Percentiles rank a stretch among this genome's conserved stretches.
These are phyloP conservation scores for Rhodosorus marinus DNA, from an alignment of 23 red algal species.

Conservation along the genomic window DNA sequence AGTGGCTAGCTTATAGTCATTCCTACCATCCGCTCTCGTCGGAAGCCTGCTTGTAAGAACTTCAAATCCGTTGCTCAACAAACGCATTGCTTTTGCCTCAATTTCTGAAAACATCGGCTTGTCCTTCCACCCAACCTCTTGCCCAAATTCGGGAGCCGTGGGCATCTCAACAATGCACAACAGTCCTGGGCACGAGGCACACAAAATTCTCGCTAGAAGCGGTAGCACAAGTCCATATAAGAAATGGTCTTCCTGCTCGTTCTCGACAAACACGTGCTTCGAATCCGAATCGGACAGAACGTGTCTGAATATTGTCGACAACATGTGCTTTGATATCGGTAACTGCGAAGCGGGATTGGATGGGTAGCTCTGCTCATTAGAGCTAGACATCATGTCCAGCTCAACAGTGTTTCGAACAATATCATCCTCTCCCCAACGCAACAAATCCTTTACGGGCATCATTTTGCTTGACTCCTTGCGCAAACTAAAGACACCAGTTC, in stretches of 20 bases:
- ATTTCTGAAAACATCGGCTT: background rate
- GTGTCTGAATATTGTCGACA: too few species aligned
- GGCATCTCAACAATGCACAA: conserved; percentile 47
- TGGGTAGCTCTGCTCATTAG: too few species aligned
- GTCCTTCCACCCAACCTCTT: background rate
- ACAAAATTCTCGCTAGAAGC: conserved; percentile 48
- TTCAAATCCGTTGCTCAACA: conserved; percentile 71
- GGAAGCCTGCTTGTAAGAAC: conserved; percentile 31
- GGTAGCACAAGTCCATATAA: conserved; percentile 70
- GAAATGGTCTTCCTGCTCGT: conserved; percentile 24
- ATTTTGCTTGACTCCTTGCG: too few species aligned
- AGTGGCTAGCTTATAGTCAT: conserved; percentile 24
- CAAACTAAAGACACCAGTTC: too few species aligned
- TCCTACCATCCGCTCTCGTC: conserved; percentile 6
- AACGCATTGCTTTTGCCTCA: conserved; percentile 5
- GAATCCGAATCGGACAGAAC: background rate
- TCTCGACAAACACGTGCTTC: conserved; percentile 42
- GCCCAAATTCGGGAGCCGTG: background rate
- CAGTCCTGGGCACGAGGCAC: conserved; percentile 39
- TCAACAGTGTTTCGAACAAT: too few species aligned
- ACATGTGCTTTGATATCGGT: too few species aligned
- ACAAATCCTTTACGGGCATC: too few species aligned
- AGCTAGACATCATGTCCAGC: too few species aligned
- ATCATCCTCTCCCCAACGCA: too few species aligned
- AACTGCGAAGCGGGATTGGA: too few species aligned